These are phyloP conservation scores for Crucihimalaya himalaica DNA, from an alignment of 345 rosid genomes.

Conservation along the genomic window DNA sequence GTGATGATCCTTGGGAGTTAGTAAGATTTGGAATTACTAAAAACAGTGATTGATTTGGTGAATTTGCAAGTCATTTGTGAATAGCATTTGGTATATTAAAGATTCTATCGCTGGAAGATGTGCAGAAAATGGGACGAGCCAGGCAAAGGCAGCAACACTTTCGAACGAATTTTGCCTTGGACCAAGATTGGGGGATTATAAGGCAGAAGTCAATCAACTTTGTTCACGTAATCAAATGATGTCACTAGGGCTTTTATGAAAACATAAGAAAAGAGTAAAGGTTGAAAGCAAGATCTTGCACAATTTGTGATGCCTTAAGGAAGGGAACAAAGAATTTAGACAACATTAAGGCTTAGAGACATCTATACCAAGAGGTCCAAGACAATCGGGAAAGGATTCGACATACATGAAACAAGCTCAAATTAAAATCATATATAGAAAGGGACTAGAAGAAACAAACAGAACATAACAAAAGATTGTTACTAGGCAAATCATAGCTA, in stretches of 20 bases:
- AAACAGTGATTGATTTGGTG: no score
- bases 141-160: no score
- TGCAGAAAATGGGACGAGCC: no score
- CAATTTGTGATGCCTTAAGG: not conserved
- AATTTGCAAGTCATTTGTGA: no score
- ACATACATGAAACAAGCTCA: constrained; percentile 8
- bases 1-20: no score
- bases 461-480: not conserved
- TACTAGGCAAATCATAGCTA: not conserved
- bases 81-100: no score
- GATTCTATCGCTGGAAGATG: no score
- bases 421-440: not conserved
- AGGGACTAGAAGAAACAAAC: not conserved
- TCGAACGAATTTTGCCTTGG: not conserved
- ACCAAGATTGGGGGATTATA: not conserved
- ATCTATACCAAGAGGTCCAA: not conserved
- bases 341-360: not conserved
- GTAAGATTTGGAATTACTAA: no score
- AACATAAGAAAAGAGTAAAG: not conserved
- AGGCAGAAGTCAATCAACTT: not conserved
- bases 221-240: not conserved
- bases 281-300: not conserved
- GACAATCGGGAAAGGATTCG: not conserved
- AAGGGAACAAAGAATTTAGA: not conserved
- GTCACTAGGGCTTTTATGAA: not conserved